Evolutionary conservation across 768 basidiomycete genomes (phyloP), one percentile per base, ranked within the genome.

Genomic region (Boletus rubropictus): DNA sequence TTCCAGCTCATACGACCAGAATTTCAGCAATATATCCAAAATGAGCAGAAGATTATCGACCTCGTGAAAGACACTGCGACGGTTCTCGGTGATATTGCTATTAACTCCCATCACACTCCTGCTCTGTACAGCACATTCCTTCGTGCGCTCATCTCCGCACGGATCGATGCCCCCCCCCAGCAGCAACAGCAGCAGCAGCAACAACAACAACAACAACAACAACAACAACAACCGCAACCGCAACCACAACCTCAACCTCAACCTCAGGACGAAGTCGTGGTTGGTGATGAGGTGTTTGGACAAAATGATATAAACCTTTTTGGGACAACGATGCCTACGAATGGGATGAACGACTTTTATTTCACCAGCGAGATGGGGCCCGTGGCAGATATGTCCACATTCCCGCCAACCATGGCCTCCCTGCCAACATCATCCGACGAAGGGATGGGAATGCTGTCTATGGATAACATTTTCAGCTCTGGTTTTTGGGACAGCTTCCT

Each of bases 401-500:
- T 90, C 77, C 89, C 88, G 40, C 89, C 89, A n/a, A 89, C 84
- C 43, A 89, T 89, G 84, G 83, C 80, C 39, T 74, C 80, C 5
- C 46, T 69, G 46, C 72, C 74, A 44, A 39, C 62, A 31, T 62
- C 62, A 31, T 62, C 73, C 29, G 68, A 68, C 62, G 70, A 70
- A 50, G 62, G 64, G 38, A 61, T 63, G 48, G 75, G 73, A 34
- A 65, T 75, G 69, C 60, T 91, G 51, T 82, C 86, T 42, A 89
- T 92, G 84, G 89, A 91, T 56, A 84, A 80, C 57, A 83, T 91
- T 35, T 71, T 92, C 43, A 84, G 80, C 50, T 80, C 73, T 49
- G 81, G 80, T 34, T 92, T 92, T 64, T 92, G 89, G 90, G 90
- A 91, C 64, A 89, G 77, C 54, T 81, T 91, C 58, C 77, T 92